Conservation (phyloP, 1,284 basidiomycete genomes). For the Spongiforma sp. region DNA sequence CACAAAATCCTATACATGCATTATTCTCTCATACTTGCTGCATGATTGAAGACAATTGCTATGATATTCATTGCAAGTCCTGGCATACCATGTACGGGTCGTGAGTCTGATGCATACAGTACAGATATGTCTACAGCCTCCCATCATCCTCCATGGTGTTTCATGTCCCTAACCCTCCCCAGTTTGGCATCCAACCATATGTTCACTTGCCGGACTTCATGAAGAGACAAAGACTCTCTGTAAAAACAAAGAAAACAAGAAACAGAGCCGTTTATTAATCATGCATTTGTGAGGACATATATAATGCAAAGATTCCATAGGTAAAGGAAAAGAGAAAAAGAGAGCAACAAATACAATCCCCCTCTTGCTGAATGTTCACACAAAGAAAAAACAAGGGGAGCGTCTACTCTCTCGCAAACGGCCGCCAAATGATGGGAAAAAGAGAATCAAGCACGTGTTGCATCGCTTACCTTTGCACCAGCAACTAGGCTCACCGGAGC, state of each 20-base stretch:
- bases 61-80: too few species aligned
- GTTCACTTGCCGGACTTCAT: conserved; percentile 28
- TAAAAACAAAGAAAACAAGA: conserved; percentile 17
- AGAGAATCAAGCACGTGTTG: conserved; percentile 19
- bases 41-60: too few species aligned
- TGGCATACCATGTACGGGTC: too few species aligned
- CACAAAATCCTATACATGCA: too few species aligned
- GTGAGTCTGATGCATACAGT: too few species aligned
- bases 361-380: conserved; percentile 4
- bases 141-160: too few species aligned
- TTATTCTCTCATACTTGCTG: too few species aligned
- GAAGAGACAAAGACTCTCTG: conserved; percentile 35
- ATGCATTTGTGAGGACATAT: conserved; percentile 12
- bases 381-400: not conserved
- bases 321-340: not conserved
- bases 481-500: conserved; percentile 34
- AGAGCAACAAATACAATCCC: not conserved
- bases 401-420: conserved; percentile 1
- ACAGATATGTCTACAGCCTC: too few species aligned
- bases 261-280: conserved; percentile 32
- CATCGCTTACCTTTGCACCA: conserved; percentile 38
- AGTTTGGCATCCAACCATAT: not conserved
- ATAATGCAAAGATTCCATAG: not conserved
- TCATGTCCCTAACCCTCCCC: not conserved
- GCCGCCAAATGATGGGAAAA: conserved; percentile 2